Base-by-base conservation (phyloP, 495 filamentous ascomycete species). In the Trichoderma asperelloides region DNA sequence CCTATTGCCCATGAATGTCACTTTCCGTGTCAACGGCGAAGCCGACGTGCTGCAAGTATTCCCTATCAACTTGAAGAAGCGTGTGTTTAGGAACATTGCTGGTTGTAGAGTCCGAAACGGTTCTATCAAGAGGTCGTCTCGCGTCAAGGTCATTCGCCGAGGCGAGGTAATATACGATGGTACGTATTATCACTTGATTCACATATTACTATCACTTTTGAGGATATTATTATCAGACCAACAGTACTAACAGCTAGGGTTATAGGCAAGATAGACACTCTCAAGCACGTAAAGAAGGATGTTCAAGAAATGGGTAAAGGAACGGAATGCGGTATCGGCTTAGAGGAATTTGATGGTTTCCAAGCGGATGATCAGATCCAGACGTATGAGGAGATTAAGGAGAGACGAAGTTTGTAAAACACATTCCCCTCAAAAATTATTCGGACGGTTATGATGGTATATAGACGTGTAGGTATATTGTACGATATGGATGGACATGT, bases 271-370 rank as follows among this genome's bases (percentile, higher is more conserved):
- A 82, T 98, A 16, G 80, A 85, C 23, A 91, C 89, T 2, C 85
- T 99, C 39, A 98, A 95, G 80, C 89, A 94, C 70, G 85, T 90
- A 74, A 96, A 98, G 83, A 95, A 96, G 70, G 91, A 97, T 72
- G 88, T 93, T 8, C 79, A 80, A 9, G 90, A 96, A 72, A 93
- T 94, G 86, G 88, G 86, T 71, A 98, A 96, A 81, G 93, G 91
- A 49, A 86, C 81, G 51, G 96, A 99, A 75, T 99, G 96, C 72
- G 96, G 96, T 64, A 89, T 99, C 68, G 86, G 83, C 45, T 97
- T 99, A 71, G 85, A 89, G 9, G 82, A 79, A 45, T 98, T 91
- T 89, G 79, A 86, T 21, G 88, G 84, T 23, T 91, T 98, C 77
- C 73, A 86, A 67, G 81, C 87, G 40, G 95, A 93, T 28, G 96